Conservation (phyloP, 2,329 filamentous ascomycete genomes). For the Phyllosticta citriasiana region DNA sequence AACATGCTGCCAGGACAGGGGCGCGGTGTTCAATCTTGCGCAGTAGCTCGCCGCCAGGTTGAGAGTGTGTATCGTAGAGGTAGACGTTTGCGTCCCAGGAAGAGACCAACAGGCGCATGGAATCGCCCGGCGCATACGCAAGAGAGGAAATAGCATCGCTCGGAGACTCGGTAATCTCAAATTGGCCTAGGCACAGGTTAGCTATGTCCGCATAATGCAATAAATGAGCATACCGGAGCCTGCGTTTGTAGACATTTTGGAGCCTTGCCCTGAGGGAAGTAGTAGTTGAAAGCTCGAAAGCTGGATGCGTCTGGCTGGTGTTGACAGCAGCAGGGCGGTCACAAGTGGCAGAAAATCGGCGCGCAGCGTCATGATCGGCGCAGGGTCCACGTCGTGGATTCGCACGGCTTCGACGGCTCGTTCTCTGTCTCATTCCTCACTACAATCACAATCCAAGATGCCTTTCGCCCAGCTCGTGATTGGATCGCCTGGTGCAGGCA, state of each 20-base stretch:
- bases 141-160: conserved; percentile 80
- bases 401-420: neutral
- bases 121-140: conserved; percentile 70
- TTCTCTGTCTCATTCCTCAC: neutral
- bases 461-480: conserved; percentile 70
- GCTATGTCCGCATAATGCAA: neutral
- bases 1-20: conserved; percentile 85
- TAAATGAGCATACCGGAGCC: conserved; percentile 6
- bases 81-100: conserved; percentile 94
- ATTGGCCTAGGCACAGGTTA: conserved; percentile 43
- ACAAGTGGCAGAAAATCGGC: neutral
- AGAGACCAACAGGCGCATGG: conserved; percentile 70
- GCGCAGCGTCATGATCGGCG: conserved; percentile 8
- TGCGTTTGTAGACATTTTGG: conserved; percentile 8
- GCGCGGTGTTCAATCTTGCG: conserved; percentile 71
- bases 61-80: conserved; percentile 64
- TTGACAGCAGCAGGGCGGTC: conserved; percentile 4
- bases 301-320: neutral
- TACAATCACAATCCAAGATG: conserved; percentile 28
- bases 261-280: neutral
- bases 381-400: conserved; percentile 1
- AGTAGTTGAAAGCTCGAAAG: neutral
- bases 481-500: conserved; percentile 89
- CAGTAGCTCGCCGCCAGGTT: conserved; percentile 54
- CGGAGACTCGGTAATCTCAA: conserved; percentile 72